Base-by-base conservation (phyloP, 371 early-diverging fungal genomes). In the Batkoa obscura region DNA sequence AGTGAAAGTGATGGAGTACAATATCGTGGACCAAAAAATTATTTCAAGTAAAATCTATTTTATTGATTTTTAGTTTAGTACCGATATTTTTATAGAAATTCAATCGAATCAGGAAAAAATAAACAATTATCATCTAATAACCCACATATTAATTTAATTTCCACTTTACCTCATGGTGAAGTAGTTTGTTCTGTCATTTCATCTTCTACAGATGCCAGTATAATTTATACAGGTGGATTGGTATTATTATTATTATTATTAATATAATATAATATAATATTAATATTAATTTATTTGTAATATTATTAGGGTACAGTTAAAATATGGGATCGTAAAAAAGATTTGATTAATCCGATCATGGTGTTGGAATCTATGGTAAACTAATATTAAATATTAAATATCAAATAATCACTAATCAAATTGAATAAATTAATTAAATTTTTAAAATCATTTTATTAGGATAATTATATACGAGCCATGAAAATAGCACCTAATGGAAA, bases 211-310 rank as follows among this genome's bases (percentile, higher is more conserved):
- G 53, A 53, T 4, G 53, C 53, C 3, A 53, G 15, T n/a, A 15
- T 53, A 9, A 41, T 53, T 41, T 53, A 53, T 53, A 53, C 53
- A 2, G 53, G 53, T 53, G 53, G 53, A 53, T 53, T 53, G 17
- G 53, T 53, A 53, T 13, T 32, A 10, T 50, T 47, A 15, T 13
- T 15, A 10, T 23, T 5, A 0, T 17, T 9, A 23, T 41, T 6
- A 12, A 23, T 23, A 23, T 23, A 23, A 23, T 23, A 23, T 23
- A 23, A 23, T 23, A 23, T 23, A 23, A 23, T 23, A 23, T 23
- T 23, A 23, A 23, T 23, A 23, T 23, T 23, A 23, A 23, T 23
- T 23, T 15, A 5, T 15, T 23, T 41, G 9, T 6, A 53, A 2
- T 53, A 13, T 6, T 17, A 41, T 8, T 53, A 53, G 53, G 53